Base-by-base conservation (phyloP, 2,329 filamentous ascomycete species). In the Colletotrichum kahawae region DNA sequence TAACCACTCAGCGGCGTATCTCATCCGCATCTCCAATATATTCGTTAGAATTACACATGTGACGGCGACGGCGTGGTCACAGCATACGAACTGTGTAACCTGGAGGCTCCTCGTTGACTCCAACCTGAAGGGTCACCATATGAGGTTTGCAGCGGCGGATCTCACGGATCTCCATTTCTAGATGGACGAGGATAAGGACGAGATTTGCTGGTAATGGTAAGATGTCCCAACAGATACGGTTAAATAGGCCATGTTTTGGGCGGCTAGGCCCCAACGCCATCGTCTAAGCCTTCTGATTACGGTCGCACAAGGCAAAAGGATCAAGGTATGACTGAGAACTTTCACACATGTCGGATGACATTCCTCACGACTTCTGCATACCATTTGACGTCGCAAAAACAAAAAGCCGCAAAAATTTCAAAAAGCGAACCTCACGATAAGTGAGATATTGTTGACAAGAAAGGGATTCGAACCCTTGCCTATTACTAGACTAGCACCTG, bases 401-500 rank as follows among this genome's bases (percentile, higher is more conserved):
- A 5, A 34, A 13, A 8, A 34, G 31, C 31, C 2, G 9, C 9
- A 33, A 33, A 33, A 33, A 33, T 2, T 3, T 33, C 31, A 33
- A 33, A 33, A 33, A 10, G 9, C 4, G 9, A 33, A 10, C 3
- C 9, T 33, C 31, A 33, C 31, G 9, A 10, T 9, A 1, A 33
- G 31, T 33, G 9, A 33, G 31, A 33, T 4, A 4, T 33, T 33
- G 9, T 33, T 33, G 43, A 51, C 43, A 51, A 68, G 54, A 68
- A 4, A 38, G 66, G 54, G 66, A 68, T 68, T 68, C 66, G 66
- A 68, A 68, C 66, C 54, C 66, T 38, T 6, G 66, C 66, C 51
- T 59, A 60, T 68, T 68, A 16, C 66, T 60, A 59, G 51, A 68
- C 66, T 60, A 68, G 66, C 66, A 59, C 66, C 66, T 68, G 66